Conservation (phyloP, 257 asterid species). For the Voacanga thouarsii region DNA sequence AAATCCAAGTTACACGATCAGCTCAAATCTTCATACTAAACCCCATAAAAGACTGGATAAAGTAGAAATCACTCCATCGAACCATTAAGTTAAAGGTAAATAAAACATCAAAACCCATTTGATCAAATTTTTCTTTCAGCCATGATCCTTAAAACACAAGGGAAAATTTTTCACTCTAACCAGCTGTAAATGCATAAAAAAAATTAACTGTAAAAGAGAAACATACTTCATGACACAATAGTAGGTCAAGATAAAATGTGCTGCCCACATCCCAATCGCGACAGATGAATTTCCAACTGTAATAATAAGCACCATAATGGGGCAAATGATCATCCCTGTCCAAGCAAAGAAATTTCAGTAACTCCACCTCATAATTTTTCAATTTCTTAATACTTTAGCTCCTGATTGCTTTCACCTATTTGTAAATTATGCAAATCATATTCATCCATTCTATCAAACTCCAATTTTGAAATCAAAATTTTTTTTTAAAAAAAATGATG, state of each 20-base stretch:
- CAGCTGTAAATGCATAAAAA: neutral
- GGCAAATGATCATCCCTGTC: conserved; percentile 64
- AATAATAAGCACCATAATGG: conserved; percentile 38
- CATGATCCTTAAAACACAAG: neutral
- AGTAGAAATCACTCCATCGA: neutral
- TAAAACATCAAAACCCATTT: no score
- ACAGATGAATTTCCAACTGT: conserved; percentile 70
- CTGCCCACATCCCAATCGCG: conserved; percentile 81
- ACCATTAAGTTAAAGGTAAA: no score
- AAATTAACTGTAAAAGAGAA: neutral
- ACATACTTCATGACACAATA: conserved; percentile 68
- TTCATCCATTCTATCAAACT: neutral
- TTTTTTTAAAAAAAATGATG: neutral
- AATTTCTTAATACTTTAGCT: neutral
- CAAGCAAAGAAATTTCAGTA: conserved; percentile 23
- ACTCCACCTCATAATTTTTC: neutral
- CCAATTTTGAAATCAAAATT: neutral
- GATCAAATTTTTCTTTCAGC: no score
- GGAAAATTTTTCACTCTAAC: neutral
- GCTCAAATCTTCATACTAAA: neutral
- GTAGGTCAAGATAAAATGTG: conserved; percentile 83
- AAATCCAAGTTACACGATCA: neutral
- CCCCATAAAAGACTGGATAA: neutral
- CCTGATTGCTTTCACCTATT: no score
- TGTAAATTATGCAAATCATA: no score